Evolutionary conservation across 2,329 filamentous ascomycete genomes (phyloP), one percentile per base, ranked within the genome.

Genomic region (Penicillium italicum): DNA sequence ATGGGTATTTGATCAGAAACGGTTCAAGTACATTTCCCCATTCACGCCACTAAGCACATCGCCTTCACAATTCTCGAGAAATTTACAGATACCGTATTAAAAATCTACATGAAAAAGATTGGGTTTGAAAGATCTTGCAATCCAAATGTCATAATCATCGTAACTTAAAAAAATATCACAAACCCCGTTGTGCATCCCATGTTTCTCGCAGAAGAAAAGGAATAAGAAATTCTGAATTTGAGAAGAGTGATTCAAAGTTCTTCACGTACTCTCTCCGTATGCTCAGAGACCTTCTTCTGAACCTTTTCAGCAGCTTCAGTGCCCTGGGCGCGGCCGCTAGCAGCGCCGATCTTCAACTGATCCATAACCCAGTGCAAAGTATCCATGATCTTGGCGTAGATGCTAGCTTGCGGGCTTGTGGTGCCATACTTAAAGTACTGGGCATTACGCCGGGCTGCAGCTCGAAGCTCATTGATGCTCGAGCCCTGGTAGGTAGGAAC

Each of bases 401-500:
- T 73, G 7, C 87, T 89, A 49, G 79, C 84, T 48, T 81, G 75
- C 14, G 89, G 87, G 28, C 82, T 82, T 9, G 80, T 83, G 5
- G 87, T 89, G 50, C 89, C 89, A 66, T 92, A 89, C 66, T 82
- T 83, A 79, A 91, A 93, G 72, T 87, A 91, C 22, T 86, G 89
- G 22, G 84, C 81, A 65, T 91, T 87, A 71, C 86, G 86, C 62
- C 88, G 85, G 16, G 87, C 89, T 56, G 84, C 79, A 9, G 88
- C 87, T 58, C 84, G 83, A 20, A 93, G 79, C 68, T 91, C 82
- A 57, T 92, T 87, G 53, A 85, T 65, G 55, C 78, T 87, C 18
- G 85, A 85, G 6, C 86, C 86, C 70, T 90, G 87, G 41, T 86
- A 87, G 38, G 82, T 77, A 51, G 82, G 80, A 38, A 93, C 77